Evolutionary conservation across 805 yeast species (phyloP), one percentile per base, ranked within the genome.

Genomic region (Ogataea salicorniae): DNA sequence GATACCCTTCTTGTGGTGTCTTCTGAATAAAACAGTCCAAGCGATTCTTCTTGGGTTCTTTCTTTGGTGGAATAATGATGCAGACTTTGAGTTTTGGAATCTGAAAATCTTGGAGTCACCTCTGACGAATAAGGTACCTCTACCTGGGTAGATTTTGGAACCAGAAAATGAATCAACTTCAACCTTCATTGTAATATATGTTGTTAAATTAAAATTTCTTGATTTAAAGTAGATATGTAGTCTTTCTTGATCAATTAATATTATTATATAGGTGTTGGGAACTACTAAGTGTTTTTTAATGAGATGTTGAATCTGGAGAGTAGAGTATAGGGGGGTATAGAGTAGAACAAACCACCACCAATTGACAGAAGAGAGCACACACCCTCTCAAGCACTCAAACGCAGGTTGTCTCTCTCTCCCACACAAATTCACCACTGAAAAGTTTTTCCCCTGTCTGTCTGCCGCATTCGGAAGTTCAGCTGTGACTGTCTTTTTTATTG

Each of bases 41-140:
- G 98, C 84, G 74, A 94, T 84, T 84, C 97, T 87, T 85, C 99
- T 91, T 80, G 99, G 99, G 91, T 94, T 94, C 95, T 94, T 94
- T 86, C 97, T 90, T 83, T 94, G 99, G 72, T 84, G 83, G 94
- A 94, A 94, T 71, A 94, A 85, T 73, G 98, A 90, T 69, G 96
- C 92, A 72, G 95, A 83, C 80, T 94, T 94, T 66, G 97, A 87
- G 75, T 87, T 83, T 76, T 87, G 95, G 94, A 94, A 94, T 84
- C 99, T 91, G 96, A 94, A 94, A 71, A 91, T 77, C 84, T 94
- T 94, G 72, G 98, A 91, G 89, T 94, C 99, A 70, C 98, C 98
- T 80, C 99, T 90, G 77, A 94, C 90, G 73, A 88, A 94, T 75
- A 94, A 84, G 74, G 95, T 89, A 79, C 99, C 98, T 84, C 97